Base-by-base conservation (phyloP, 352 stramenopile species). In the Phytophthora foliorum region DNA sequence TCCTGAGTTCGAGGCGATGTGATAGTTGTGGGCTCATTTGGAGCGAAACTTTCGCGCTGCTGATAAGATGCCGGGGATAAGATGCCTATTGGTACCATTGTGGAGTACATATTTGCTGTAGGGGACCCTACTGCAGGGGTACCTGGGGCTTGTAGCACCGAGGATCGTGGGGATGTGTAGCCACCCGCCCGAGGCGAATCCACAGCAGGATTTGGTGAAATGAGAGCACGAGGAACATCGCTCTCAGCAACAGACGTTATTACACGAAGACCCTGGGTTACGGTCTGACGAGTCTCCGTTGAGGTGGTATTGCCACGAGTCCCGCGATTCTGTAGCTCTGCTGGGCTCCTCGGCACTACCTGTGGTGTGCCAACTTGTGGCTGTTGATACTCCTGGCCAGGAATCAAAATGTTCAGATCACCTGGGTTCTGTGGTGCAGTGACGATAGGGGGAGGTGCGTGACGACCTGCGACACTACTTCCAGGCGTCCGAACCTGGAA, bases 141-240 rank as follows among this genome's bases (percentile, higher is more conserved):
- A 14, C 86, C 85, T 29, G 89, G 89, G 2, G 80, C 68, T 53
- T 95, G 86, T 25, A 95, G 65, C 7, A 93, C 49, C 0, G 82
- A 93, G 0, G 85, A 95, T 4, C 88, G 79, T n/a, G 88, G 88
- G 11, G 88, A 94, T 39, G 72, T 91, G 55, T 91, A 95, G 9
- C 89, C 85, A 27, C 88, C 86, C 34, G 88, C 75, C 13, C 89
- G 82, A 36, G 89, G 89, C 0, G 89, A 97, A 69, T 96, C 89
- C 4, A 95, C 82, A 5, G 89, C 89, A 17, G 89, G 89, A 57
- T 97, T 97, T 10, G 89, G 89, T 10, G 89, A 97, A 9, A 97
- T 84, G 11, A 97, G 60, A 2, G 88, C 89, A 21, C 88, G 76
- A 17, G 89, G 89, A 25, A 95, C 82, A 41, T 96, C 85, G 29